Conservation (phyloP, 192 early-diverging fungal genomes). For the Coemansia sp. region DNA sequence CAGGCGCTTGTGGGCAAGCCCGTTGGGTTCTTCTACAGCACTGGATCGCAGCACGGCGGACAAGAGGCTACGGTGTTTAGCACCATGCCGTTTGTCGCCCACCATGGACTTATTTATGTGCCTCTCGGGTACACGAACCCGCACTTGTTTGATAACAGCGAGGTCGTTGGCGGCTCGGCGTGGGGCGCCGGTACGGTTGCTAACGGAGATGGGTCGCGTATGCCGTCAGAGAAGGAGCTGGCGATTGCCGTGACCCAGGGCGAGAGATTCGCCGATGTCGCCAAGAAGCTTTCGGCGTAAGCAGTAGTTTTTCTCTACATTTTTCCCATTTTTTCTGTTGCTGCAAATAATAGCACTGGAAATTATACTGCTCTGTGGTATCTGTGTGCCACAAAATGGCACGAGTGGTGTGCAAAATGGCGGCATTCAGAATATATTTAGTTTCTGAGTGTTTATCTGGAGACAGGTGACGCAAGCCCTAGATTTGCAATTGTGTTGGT, state of each 20-base stretch:
- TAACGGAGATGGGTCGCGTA: slow-evolving; percentile 66
- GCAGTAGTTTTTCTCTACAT: neutral
- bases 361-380: neutral
- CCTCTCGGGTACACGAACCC: slow-evolving; percentile 64
- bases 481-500: too few relatives aligned
- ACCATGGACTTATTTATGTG: slow-evolving; percentile 80
- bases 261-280: slow-evolving; percentile 59
- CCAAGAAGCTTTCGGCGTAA: slow-evolving; percentile 51
- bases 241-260: slow-evolving; percentile 62
- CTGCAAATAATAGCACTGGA: neutral
- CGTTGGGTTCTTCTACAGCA: slow-evolving; percentile 72
- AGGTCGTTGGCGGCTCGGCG: slow-evolving; percentile 66
- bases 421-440: neutral
- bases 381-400: neutral
- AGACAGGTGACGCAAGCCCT: too few relatives aligned
- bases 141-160: slow-evolving; percentile 58
- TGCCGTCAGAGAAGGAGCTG: slow-evolving; percentile 64
- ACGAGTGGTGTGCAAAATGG: neutral
- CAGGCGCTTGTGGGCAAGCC: slow-evolving; percentile 69
- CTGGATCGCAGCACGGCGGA: slow-evolving; percentile 74
- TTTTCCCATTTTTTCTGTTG: neutral
- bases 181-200: slow-evolving; percentile 72
- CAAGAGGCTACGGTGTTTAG: slow-evolving; percentile 72
- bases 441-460: neutral
- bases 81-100: slow-evolving; percentile 65